Evolutionary conservation across 108 stramenopile species (phyloP).

Genomic region (Skeletonema costatum): DNA sequence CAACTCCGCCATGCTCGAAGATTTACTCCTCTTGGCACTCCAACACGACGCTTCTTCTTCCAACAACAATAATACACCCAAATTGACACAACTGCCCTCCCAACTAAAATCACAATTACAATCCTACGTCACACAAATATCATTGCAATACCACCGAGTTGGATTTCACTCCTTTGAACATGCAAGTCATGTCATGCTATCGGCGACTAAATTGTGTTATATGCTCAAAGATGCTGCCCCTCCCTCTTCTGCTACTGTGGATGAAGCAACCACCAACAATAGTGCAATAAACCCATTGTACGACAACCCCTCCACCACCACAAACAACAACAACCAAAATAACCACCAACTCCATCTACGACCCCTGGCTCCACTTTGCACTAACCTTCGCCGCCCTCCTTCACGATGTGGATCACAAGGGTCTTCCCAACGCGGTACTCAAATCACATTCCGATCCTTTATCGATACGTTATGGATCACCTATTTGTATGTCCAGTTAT

Average conservation of each 20-base stretch:
- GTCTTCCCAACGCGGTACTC: constrained; percentile 30
- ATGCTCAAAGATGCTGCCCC: constrained; percentile 23
- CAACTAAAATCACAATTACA: not conserved
- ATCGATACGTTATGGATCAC: constrained; percentile 6
- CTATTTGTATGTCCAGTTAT: constrained; percentile 10
- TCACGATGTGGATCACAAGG: constrained; percentile 57
- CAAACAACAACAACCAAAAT: not conserved
- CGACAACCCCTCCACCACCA: not conserved
- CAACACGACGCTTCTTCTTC: not conserved
- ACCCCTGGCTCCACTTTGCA: constrained; percentile 33
- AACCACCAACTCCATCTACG: constrained; percentile 13
- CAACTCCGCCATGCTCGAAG: constrained; percentile 22
- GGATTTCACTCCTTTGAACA: constrained; percentile 36
- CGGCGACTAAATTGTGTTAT: constrained; percentile 24
- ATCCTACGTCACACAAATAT: not conserved
- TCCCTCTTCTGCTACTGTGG: not conserved
- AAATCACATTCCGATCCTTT: constrained; percentile 8
- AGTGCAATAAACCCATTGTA: not conserved
- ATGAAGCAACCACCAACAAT: not conserved
- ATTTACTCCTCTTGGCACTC: constrained; percentile 15
- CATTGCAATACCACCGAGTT: constrained; percentile 14
- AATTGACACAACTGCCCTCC: not conserved
- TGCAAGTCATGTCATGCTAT: constrained; percentile 31
- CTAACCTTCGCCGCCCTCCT: constrained; percentile 51
- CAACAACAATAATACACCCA: not conserved